Conservation (phyloP, 192 early-diverging fungal genomes). For the Chytriomyces sp. region DNA sequence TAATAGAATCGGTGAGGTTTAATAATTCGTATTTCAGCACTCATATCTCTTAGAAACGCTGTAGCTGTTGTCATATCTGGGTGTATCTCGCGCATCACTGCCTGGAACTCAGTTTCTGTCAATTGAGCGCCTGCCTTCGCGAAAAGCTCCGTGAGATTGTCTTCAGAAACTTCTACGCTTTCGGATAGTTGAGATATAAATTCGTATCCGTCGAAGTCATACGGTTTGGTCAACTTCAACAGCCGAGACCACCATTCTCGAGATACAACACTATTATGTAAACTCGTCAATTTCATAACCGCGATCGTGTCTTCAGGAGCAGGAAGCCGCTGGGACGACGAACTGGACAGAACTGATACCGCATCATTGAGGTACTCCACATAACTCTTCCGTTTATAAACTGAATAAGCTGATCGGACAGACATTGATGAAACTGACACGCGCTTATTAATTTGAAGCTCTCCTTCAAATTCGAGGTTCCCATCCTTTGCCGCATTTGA, state of each 20-base stretch:
- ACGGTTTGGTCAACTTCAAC: not conserved
- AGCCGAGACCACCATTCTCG: constrained; percentile 26
- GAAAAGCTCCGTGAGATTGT: not conserved
- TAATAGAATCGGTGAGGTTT: constrained; percentile 9
- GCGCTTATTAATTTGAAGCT: not conserved
- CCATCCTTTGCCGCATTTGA: not conserved
- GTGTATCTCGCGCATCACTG: not conserved
- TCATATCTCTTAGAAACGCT: constrained; percentile 1
- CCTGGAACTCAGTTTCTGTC: not conserved
- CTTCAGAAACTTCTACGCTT: not conserved
- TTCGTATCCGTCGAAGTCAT: constrained; percentile 18
- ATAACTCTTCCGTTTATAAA: constrained; percentile 9
- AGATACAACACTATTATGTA: constrained; percentile 4
- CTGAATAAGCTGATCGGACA: not conserved
- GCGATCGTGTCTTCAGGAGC: constrained; percentile 14
- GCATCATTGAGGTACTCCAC: constrained; percentile 19
- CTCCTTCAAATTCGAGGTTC: not conserved
- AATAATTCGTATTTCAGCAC: not conserved
- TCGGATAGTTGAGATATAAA: constrained; percentile 8
- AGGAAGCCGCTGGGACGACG: not conserved
- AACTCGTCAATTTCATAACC: not conserved
- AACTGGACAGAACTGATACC: not conserved
- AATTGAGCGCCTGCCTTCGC: not conserved
- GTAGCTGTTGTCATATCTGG: not conserved
- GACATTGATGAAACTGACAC: not conserved